phyloP scores from a whole-genome alignment of 768 basidiomycete genomes.

The Tylopilus plumbeoviolaceoides region DNA sequence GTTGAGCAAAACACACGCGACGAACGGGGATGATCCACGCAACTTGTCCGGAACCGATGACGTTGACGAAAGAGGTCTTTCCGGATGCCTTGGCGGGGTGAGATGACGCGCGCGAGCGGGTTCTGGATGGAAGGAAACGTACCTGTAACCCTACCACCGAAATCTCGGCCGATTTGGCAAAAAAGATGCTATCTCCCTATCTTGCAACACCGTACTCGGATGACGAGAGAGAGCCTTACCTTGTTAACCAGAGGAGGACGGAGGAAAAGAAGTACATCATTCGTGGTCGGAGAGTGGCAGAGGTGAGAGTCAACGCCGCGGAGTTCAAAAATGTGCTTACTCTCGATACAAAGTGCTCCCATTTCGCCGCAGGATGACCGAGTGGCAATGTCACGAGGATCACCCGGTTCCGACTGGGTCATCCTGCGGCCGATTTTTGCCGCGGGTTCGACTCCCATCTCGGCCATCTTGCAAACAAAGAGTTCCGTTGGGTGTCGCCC shows the following conservation, averaged over 20 bases:
- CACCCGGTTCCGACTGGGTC: background rate
- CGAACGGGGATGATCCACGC: background rate
- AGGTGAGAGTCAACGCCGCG: constrained; percentile 6
- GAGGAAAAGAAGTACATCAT: constrained; percentile 49
- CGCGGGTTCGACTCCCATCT: constrained; percentile 2
- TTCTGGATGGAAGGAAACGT: background rate
- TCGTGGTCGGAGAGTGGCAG: background rate
- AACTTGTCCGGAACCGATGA: constrained; percentile 80
- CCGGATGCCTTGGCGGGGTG: constrained; percentile 67
- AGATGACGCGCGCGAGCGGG: background rate
- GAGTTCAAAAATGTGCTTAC: constrained; percentile 12
- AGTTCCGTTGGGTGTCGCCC: background rate
- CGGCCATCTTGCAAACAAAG: background rate
- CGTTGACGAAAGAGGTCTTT: constrained; percentile 92
- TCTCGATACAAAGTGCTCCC: background rate
- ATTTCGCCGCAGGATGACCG: background rate
- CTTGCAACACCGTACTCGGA: background rate
- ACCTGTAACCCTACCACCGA: constrained; percentile 91
- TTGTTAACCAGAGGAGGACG: constrained; percentile 55
- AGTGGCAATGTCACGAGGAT: constrained; percentile 3
- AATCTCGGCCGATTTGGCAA: constrained; percentile 83
- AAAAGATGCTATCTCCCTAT: constrained; percentile 59
- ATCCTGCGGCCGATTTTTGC: background rate
- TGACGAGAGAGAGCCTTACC: constrained; percentile 27
- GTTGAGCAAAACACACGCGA: too few species aligned